Evolutionary conservation across 1,284 basidiomycete species (phyloP).

Genomic region (Flammula alnicola): DNA sequence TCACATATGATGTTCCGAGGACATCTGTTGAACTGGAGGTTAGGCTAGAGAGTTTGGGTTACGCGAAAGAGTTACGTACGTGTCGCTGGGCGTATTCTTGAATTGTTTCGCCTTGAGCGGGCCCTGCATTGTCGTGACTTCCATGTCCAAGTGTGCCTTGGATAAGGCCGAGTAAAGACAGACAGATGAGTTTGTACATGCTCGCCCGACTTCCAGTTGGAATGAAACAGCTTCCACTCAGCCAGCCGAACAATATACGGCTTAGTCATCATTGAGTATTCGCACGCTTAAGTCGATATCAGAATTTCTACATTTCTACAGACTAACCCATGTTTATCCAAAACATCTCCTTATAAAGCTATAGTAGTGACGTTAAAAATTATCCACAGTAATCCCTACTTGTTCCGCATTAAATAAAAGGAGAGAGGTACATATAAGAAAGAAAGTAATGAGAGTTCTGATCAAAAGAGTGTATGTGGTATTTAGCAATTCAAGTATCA

Average conservation of each 20-base stretch:
- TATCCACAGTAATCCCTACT: background rate
- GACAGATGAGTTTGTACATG: conserved; percentile 43
- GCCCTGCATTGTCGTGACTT: conserved; percentile 44
- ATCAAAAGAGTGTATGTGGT: background rate
- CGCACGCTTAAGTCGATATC: no score
- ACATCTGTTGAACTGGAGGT: conserved; percentile 61
- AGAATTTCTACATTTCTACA: no score
- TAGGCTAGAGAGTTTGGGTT: conserved; percentile 12
- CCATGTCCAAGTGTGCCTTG: conserved; percentile 46
- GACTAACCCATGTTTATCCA: no score
- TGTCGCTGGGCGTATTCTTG: conserved; percentile 67
- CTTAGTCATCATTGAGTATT: no score
- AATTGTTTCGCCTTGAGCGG: conserved; percentile 48
- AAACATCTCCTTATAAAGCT: no score
- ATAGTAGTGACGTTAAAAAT: no score
- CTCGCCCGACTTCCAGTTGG: no score
- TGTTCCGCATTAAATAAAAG: background rate
- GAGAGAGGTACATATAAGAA: background rate
- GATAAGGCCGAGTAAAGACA: conserved; percentile 40
- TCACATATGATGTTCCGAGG: conserved; percentile 85
- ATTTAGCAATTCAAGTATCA: background rate
- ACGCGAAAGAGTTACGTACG: conserved; percentile 40
- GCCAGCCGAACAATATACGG: no score
- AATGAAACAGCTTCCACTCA: no score
- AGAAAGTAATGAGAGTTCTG: no score